A percentile compares a stretch with the other conserved stretches of the same genome.
Evolutionary conservation across 805 yeast species (phyloP).

Genomic region (Candida schatavii): DNA sequence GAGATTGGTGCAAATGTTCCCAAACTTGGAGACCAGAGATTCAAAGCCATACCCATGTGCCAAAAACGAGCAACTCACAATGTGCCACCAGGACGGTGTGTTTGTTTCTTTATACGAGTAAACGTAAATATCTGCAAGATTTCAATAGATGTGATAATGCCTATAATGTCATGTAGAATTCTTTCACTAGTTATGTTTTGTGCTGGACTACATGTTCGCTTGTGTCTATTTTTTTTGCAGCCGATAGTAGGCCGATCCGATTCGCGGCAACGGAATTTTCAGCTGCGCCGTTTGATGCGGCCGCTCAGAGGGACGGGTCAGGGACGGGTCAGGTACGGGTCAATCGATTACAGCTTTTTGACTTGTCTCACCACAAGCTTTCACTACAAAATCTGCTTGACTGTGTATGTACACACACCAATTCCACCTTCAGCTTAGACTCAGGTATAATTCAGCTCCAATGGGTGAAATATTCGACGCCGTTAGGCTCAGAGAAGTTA

Average conservation of each 20-base stretch:
- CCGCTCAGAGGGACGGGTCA: no score
- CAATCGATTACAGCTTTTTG: no score
- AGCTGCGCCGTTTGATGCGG: no score
- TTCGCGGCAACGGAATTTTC: no score
- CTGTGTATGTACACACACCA: background rate
- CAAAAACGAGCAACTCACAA: slow-evolving; percentile 26
- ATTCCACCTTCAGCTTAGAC: background rate
- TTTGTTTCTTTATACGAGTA: slow-evolving; percentile 8
- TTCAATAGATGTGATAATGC: background rate
- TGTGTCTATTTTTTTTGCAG: no score
- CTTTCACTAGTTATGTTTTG: no score
- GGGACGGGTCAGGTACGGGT: no score
- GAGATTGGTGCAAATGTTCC: slow-evolving; percentile 29
- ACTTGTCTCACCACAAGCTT: no score
- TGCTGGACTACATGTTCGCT: no score
- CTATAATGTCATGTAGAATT: background rate
- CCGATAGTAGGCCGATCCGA: no score
- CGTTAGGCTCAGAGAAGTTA: slow-evolving; percentile 2
- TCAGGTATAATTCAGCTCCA: background rate
- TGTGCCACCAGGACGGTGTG: slow-evolving; percentile 25
- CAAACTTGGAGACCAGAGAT: slow-evolving; percentile 17
- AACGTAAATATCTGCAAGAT: background rate
- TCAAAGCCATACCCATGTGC: slow-evolving; percentile 27
- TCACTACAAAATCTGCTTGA: no score
- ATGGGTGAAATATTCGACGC: background rate